Percentiles rank a stretch among this genome's conserved stretches.
Evolutionary conservation across 148 eudicot species (phyloP).

Genomic region (Rhododendron kiyosumense): DNA sequence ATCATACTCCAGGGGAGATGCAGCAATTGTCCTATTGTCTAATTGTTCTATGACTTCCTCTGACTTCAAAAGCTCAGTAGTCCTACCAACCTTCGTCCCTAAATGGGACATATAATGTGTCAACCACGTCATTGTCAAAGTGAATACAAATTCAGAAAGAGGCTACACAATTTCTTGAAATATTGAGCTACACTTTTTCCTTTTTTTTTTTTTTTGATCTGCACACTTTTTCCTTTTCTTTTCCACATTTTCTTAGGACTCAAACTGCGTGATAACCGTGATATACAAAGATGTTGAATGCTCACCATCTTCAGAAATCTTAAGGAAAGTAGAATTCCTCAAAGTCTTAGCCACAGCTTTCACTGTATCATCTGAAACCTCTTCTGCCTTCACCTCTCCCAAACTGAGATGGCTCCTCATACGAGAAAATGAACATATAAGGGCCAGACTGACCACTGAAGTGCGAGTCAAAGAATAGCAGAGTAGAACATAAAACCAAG

Average conservation of each 20-base stretch:
- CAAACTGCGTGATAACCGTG: background rate
- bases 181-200: background rate
- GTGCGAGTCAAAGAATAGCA: conserved; percentile 47
- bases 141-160: background rate
- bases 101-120: conserved; percentile 11
- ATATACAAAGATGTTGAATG: background rate
- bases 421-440: conserved; percentile 81
- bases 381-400: conserved; percentile 70
- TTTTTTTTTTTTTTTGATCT: too few species aligned
- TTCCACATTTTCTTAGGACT: background rate
- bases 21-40: conserved; percentile 84
- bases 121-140: background rate
- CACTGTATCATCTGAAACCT: conserved; percentile 61
- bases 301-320: conserved; percentile 84
- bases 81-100: conserved; percentile 87
- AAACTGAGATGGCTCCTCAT: conserved; percentile 72
- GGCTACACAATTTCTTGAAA: background rate
- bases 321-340: conserved; percentile 61
- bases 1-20: conserved; percentile 76
- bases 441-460: conserved; percentile 85
- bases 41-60: conserved; percentile 82
- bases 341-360: conserved; percentile 70
- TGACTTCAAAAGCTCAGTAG: conserved; percentile 47
- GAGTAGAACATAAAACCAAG: background rate
- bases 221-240: background rate